These are phyloP conservation scores for Tuber magnatum DNA, from an alignment of 495 filamentous ascomycete species.

Conservation along the genomic window DNA sequence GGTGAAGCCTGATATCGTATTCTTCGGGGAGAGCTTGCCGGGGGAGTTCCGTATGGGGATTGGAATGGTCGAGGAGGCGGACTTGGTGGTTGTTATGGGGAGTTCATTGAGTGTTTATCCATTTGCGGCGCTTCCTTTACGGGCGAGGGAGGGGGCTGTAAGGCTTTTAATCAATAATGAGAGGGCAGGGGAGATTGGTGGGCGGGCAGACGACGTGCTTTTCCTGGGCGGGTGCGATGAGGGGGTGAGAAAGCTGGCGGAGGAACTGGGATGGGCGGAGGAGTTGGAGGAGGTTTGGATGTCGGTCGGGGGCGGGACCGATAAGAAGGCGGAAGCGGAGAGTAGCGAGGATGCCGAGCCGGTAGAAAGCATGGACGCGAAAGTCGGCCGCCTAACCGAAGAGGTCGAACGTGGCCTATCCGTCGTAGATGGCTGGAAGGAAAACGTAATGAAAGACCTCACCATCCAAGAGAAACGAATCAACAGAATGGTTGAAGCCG, in stretches of 20 bases:
- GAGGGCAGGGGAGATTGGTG: constrained; percentile 71
- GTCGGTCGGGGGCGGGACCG: constrained; percentile 8
- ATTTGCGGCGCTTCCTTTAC: constrained; percentile 69
- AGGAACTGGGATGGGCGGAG: constrained; percentile 74
- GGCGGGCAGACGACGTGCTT: constrained; percentile 67
- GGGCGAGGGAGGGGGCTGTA: constrained; percentile 56
- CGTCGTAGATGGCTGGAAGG: constrained; percentile 3
- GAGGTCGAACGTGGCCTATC: constrained; percentile 28
- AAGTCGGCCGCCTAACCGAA: constrained; percentile 38
- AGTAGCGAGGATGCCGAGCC: constrained; percentile 11
- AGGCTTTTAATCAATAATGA: constrained; percentile 84
- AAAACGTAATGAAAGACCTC: not conserved
- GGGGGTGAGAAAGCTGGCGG: constrained; percentile 74
- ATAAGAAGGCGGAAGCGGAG: constrained; percentile 6
- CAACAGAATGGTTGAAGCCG: not conserved
- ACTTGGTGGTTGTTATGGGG: constrained; percentile 83
- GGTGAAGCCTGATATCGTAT: constrained; percentile 96
- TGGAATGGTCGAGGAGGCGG: constrained; percentile 54
- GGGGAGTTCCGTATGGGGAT: constrained; percentile 57
- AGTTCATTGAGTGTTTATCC: constrained; percentile 85
- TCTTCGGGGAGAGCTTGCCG: constrained; percentile 77
- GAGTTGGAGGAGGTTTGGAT: constrained; percentile 69
- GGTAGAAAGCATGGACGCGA: constrained; percentile 31
- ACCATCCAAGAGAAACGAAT: not conserved
- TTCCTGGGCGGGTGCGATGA: constrained; percentile 70